Base-by-base conservation (phyloP, 352 stramenopile genomes). In the Globisporangium spiculum region DNA sequence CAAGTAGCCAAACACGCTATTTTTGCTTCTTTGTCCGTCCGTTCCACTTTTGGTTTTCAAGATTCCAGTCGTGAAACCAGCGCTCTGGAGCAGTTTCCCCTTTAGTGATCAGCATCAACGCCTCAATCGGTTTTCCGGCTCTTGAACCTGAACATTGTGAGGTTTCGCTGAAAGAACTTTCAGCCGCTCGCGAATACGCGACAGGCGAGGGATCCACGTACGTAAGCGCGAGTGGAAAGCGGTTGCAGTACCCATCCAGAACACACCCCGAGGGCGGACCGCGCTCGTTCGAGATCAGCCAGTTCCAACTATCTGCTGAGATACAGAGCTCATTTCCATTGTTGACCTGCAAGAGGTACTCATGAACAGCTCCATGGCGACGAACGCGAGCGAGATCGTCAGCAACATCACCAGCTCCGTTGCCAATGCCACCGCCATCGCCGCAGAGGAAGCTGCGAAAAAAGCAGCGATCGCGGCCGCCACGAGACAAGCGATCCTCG, bases 361-460 rank as follows among this genome's bases (percentile, higher is more conserved):
- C 32, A 68, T 68, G 63, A 57, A 16, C 63, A 68, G 26, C 38
- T 48, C 63, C 52, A 46, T 26, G 54, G 27, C 27, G 9, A 18
- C 26, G 22, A 55, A 60, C 27, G 63, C 30, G 34, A 67, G 32
- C n/a, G 54, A 26, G 6, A 56, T 56, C 63, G 34, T 24, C 9
- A 57, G 53, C 53, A 63, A 63, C 54, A 20, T 32, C 20, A 30
- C 52, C 20, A 22, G 20, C 5, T 34, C 60, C 3, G 46, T 44
- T 7, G 27, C 16, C 16, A 63, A 62, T 55, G 41, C 52, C 32
- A 63, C 63, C 20, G 36, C 53, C 18, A 53, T 54, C 14, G 36
- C 53, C 9, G 64, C 38, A 9, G 26, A 66, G 20, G 22, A 66
- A 48, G 56, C 46, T 12, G 58, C 65, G 24, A 65, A 53, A 36